Evolutionary conservation across 768 basidiomycete genomes (phyloP).

Genomic region (Leccinum variicolor): DNA sequence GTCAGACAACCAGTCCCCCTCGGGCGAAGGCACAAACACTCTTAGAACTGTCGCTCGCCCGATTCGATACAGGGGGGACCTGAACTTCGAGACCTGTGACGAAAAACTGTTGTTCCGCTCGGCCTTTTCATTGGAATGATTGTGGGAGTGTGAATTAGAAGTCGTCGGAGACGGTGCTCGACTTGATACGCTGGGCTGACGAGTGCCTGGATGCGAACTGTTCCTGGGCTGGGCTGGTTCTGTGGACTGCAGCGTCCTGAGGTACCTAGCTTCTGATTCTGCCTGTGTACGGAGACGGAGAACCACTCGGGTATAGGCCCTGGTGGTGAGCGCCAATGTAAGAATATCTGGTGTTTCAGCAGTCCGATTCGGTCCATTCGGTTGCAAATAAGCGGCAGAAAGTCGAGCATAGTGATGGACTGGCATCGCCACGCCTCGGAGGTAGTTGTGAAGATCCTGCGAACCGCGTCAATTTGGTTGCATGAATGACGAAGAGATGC

Average conservation of each 20-base stretch:
- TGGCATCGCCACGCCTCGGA: constrained; percentile 76
- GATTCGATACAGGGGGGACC: constrained; percentile 66
- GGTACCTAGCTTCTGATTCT: constrained; percentile 47
- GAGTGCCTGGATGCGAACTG: constrained; percentile 15
- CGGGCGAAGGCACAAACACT: constrained; percentile 83
- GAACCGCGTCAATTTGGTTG: constrained; percentile 9
- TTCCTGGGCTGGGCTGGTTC: constrained; percentile 1
- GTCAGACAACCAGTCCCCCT: constrained; percentile 85
- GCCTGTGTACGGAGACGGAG: constrained; percentile 77
- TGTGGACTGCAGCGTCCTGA: constrained; percentile 13
- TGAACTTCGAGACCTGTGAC: constrained; percentile 39
- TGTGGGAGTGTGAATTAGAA: constrained; percentile 33
- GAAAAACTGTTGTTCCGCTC: constrained; percentile 21
- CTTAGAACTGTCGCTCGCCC: constrained; percentile 74
- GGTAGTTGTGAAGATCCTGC: constrained; percentile 77
- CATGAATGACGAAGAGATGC: neutral
- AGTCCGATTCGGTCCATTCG: constrained; percentile 38
- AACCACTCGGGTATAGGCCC: constrained; percentile 78
- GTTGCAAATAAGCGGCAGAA: constrained; percentile 56
- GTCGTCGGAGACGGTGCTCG: constrained; percentile 65
- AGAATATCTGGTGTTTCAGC: constrained; percentile 42
- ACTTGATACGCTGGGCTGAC: constrained; percentile 47
- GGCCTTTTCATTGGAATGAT: constrained; percentile 38
- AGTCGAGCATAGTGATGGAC: constrained; percentile 66
- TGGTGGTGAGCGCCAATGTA: constrained; percentile 55